A percentile compares a stretch with the other conserved stretches of the same genome.
phyloP scores from a whole-genome alignment of 2,329 filamentous ascomycete species.

The Colletotrichum sp. region DNA sequence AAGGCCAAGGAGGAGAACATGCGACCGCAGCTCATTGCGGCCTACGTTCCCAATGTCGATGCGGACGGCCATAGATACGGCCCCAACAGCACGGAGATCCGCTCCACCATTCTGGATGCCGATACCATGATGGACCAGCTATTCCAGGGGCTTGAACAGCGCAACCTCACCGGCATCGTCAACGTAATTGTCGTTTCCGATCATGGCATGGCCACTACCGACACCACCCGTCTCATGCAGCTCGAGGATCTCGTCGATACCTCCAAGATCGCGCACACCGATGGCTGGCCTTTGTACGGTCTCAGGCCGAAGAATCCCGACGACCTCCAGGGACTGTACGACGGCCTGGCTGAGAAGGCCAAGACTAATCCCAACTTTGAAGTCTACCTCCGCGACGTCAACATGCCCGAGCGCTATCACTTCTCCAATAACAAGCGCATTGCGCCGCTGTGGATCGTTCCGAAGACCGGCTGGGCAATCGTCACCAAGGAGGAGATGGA shows the following conservation, averaged over 20 bases:
- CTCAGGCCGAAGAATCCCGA: constrained; percentile 76
- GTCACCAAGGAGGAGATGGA: constrained; percentile 82
- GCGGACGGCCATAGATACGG: constrained; percentile 85
- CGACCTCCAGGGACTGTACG: constrained; percentile 72
- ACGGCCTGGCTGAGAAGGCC: constrained; percentile 60
- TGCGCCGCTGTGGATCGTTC: constrained; percentile 92
- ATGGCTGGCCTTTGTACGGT: constrained; percentile 94
- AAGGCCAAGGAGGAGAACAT: constrained; percentile 53
- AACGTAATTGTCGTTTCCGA: constrained; percentile 97
- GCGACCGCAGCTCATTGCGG: constrained; percentile 89
- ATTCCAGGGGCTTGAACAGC: constrained; percentile 74
- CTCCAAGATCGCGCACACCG: constrained; percentile 77
- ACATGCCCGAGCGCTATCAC: constrained; percentile 94
- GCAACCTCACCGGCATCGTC: constrained; percentile 87
- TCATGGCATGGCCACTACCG: constrained; percentile 97
- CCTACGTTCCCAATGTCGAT: constrained; percentile 94
- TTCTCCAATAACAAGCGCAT: constrained; percentile 89
- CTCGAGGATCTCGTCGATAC: constrained; percentile 88
- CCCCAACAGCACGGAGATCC: constrained; percentile 93
- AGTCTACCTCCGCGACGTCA: constrained; percentile 81
- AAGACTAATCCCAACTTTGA: constrained; percentile 74
- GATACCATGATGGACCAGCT: constrained; percentile 82
- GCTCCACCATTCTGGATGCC: constrained; percentile 75
- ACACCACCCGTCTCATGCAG: constrained; percentile 79
- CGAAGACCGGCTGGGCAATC: constrained; percentile 91